Evolutionary conservation across 495 filamentous ascomycete species (phyloP).

Genomic region (Hypoxylon subgilvum): DNA sequence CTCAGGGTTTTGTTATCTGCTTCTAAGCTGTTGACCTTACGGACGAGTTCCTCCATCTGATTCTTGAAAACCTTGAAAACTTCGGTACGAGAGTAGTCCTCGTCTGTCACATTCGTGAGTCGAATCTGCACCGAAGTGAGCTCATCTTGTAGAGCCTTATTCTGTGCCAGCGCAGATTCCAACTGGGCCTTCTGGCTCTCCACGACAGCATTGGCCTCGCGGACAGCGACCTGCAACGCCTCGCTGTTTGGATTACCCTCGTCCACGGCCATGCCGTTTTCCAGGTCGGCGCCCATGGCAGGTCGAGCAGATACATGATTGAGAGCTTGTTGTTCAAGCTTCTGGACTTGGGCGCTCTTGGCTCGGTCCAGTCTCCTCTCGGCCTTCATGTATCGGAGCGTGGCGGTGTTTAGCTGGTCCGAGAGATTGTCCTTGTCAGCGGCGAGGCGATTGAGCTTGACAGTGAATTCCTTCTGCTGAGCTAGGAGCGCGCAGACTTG

Average conservation of each 20-base stretch:
- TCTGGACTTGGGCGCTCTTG: slow-evolving; percentile 85
- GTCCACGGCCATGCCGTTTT: slow-evolving; percentile 62
- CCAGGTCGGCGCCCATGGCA: slow-evolving; percentile 53
- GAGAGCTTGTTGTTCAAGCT: slow-evolving; percentile 87
- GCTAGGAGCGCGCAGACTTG: slow-evolving; percentile 76
- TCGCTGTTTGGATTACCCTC: slow-evolving; percentile 67
- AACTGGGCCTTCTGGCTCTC: slow-evolving; percentile 87
- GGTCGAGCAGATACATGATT: slow-evolving; percentile 61
- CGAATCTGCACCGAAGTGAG: slow-evolving; percentile 68
- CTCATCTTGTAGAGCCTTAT: slow-evolving; percentile 77
- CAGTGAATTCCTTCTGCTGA: slow-evolving; percentile 77
- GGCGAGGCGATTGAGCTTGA: slow-evolving; percentile 75
- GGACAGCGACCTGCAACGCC: slow-evolving; percentile 63
- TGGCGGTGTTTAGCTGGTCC: slow-evolving; percentile 82
- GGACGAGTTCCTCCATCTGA: slow-evolving; percentile 90
- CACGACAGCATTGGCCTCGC: slow-evolving; percentile 73
- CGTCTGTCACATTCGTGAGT: slow-evolving; percentile 75
- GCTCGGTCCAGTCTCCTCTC: slow-evolving; percentile 91
- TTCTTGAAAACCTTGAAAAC: slow-evolving; percentile 89
- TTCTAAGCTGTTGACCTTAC: slow-evolving; percentile 88
- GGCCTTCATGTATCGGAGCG: slow-evolving; percentile 88
- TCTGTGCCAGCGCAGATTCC: slow-evolving; percentile 76
- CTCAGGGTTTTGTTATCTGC: slow-evolving; percentile 83
- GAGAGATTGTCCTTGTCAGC: slow-evolving; percentile 83
- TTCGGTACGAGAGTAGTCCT: slow-evolving; percentile 90